Evolutionary conservation across 352 stramenopile species (phyloP).

Genomic region (Phytophthora macrochlamydospora): DNA sequence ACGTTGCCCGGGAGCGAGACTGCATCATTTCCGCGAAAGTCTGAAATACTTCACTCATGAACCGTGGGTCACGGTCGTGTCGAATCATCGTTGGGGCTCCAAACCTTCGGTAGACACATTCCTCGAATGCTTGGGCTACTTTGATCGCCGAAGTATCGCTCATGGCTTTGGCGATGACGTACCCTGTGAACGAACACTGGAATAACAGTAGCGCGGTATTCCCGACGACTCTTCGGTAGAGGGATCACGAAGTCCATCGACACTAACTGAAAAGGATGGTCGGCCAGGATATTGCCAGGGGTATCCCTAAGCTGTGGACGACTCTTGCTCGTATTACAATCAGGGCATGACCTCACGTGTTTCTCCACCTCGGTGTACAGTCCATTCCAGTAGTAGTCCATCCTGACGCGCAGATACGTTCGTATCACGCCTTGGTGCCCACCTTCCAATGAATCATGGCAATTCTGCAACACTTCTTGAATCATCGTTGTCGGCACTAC

Average conservation of each 20-base stretch:
- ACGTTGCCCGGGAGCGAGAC: not conserved
- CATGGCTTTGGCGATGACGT: constrained; percentile 1
- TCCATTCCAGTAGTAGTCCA: constrained; percentile 9
- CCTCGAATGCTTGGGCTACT: constrained; percentile 1
- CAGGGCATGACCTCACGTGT: not conserved
- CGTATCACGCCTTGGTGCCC: constrained; percentile 1
- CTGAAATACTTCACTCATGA: constrained; percentile 18
- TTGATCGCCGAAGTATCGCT: not conserved
- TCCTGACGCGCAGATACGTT: constrained; percentile 6
- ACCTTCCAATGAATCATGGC: constrained; percentile 7
- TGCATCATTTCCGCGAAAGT: constrained; percentile 16
- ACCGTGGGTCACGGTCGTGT: constrained; percentile 15
- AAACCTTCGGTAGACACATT: constrained; percentile 4
- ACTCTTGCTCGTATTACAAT: constrained; percentile 11
- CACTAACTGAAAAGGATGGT: not conserved
- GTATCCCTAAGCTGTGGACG: constrained; percentile 1
- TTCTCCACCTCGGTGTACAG: constrained; percentile 6
- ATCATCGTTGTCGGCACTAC: constrained; percentile 11
- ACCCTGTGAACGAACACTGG: constrained; percentile 3
- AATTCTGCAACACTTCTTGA: constrained; percentile 6
- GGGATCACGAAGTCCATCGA: not conserved
- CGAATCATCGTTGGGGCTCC: constrained; percentile 5
- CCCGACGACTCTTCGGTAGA: not conserved
- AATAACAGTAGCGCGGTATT: constrained; percentile 7
- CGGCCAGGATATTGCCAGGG: not conserved